Base-by-base conservation (phyloP, 257 asterid species). In the Perilla frutescens region DNA sequence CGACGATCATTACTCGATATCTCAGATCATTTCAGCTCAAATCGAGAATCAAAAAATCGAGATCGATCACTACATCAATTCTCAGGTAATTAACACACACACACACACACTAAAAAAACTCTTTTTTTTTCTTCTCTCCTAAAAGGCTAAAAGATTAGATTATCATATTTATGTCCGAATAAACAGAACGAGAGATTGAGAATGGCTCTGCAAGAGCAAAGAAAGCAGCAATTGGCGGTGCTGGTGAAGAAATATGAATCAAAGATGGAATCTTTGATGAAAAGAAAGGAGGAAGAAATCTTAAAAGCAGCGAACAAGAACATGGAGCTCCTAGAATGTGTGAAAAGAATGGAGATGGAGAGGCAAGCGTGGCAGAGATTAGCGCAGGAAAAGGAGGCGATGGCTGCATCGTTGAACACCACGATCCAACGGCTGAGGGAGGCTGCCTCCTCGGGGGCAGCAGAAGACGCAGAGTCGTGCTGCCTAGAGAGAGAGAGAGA, bases 101-200 rank as follows among this genome's bases (percentile, higher is more conserved):
- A 20, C 26, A 20, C 26, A 20, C 26, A 20, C 26, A 20, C 26
- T 20, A 20, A 43, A 14, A 40, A 40, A n/a, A 6, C 5, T 8
- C 5, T 8, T 5, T 1, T 13, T 20, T 40, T 4, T 2, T 7
- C 2, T 13, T 12, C 3, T 20, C 26, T 20, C 26, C 26, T 1
- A 20, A 20, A 20, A 20, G 26, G 26, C 26, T 20, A 20, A 20
- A 20, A 20, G 26, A 20, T 20, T 20, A 0, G 26, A 20, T 20
- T 20, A 20, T 34, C 37, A 34, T 34, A 34, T 34, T 34, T 34
- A 4, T 34, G 3, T 34, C 37, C 3, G 37, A 34, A 34, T 34
- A 34, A 34, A 73, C 91, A 93, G 98, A 89, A 73, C 26, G 97
- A 93, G 72, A 77, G 85, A 56, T 64, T 89, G 81, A 84, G 92